Evolutionary conservation across 2,329 filamentous ascomycete genomes (phyloP).

Genomic region (Colletotrichum sojae): DNA sequence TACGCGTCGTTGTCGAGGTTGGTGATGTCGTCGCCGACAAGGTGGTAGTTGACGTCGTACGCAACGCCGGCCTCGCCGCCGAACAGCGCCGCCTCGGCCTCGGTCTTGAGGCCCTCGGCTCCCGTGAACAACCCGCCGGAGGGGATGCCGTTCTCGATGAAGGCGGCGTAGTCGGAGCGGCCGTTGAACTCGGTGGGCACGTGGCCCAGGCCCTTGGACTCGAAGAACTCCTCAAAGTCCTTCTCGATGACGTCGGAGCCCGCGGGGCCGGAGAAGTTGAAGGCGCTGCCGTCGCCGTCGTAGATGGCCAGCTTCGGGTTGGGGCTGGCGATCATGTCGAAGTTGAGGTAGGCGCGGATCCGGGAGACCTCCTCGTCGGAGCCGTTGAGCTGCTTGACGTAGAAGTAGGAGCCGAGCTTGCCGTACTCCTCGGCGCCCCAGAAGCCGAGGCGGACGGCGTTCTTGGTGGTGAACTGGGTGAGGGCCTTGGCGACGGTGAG

Average conservation of each 20-base stretch:
- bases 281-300: slow-evolving; percentile 71
- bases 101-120: slow-evolving; percentile 75
- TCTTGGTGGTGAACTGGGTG: slow-evolving; percentile 59
- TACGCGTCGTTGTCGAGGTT: slow-evolving; percentile 59
- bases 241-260: slow-evolving; percentile 73
- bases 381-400: slow-evolving; percentile 57
- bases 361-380: slow-evolving; percentile 62
- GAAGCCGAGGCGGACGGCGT: slow-evolving; percentile 65
- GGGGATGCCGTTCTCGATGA: slow-evolving; percentile 76
- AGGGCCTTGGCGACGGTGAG: slow-evolving; percentile 62
- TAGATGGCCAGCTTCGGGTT: slow-evolving; percentile 70
- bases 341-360: slow-evolving; percentile 70
- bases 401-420: slow-evolving; percentile 64
- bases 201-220: slow-evolving; percentile 61
- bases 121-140: slow-evolving; percentile 79
- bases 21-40: slow-evolving; percentile 57
- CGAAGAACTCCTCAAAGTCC: slow-evolving; percentile 71
- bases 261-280: slow-evolving; percentile 66
- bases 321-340: slow-evolving; percentile 68
- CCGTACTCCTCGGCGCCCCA: slow-evolving; percentile 69
- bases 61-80: slow-evolving; percentile 71
- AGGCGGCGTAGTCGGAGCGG: slow-evolving; percentile 77
- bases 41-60: slow-evolving; percentile 63
- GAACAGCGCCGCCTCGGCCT: slow-evolving; percentile 70
- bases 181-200: slow-evolving; percentile 76